These are phyloP conservation scores for Fusarium armeniacum DNA, from an alignment of 2,329 filamentous ascomycete genomes.

Conservation along the genomic window DNA sequence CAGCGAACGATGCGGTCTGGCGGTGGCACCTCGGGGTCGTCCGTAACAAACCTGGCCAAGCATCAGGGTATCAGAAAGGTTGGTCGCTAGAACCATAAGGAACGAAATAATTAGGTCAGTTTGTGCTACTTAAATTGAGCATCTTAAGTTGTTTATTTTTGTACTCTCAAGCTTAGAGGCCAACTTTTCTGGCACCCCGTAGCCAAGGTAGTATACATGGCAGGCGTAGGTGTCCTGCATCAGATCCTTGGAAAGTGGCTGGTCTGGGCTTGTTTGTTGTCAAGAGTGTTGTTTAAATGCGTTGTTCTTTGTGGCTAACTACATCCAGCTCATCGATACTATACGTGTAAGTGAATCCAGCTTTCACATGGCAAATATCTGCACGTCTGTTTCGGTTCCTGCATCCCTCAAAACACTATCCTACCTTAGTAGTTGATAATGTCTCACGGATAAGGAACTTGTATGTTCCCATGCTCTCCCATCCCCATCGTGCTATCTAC, in stretches of 20 bases:
- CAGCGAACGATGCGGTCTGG: slow-evolving; percentile 33
- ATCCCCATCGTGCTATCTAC: slow-evolving; percentile 16
- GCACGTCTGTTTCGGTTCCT: slow-evolving; percentile 30
- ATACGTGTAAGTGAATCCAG: background rate
- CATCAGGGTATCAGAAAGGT: too few species aligned
- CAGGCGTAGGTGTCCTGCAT: slow-evolving; percentile 26
- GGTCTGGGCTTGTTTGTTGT: slow-evolving; percentile 37
- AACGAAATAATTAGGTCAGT: too few species aligned
- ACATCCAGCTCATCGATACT: background rate
- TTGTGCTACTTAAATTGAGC: too few species aligned
- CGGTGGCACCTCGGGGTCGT: slow-evolving; percentile 28
- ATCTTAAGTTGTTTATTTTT: too few species aligned
- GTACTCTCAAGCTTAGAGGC: too few species aligned
- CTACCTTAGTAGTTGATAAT: background rate
- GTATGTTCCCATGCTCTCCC: background rate
- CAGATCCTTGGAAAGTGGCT: slow-evolving; percentile 39
- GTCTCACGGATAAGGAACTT: background rate
- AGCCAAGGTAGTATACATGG: background rate
- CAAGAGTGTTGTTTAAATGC: background rate
- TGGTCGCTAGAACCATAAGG: too few species aligned
- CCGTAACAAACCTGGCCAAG: slow-evolving; percentile 3
- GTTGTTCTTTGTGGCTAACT: background rate
- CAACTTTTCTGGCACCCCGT: too few species aligned
- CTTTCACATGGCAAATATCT: background rate
- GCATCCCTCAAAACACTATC: slow-evolving; percentile 5